Base-by-base conservation (phyloP, 768 basidiomycete genomes). In the Leccinum aurantiacum region DNA sequence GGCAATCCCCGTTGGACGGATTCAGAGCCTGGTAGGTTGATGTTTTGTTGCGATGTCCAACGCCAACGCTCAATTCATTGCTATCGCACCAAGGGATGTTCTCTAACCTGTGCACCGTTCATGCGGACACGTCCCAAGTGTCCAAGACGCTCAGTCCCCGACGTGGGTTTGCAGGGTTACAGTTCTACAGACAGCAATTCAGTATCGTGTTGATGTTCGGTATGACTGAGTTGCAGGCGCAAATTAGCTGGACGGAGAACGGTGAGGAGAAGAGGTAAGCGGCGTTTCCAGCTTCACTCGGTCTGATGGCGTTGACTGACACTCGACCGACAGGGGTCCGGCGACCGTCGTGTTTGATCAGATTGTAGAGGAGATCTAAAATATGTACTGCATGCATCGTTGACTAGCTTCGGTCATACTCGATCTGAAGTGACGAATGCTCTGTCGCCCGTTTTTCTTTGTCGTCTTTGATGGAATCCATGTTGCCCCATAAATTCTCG, bases 161-260 rank as follows among this genome's bases (percentile, higher is more conserved):
- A n/a, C 69, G 65, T 8, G 64, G 70, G 46, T 74, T 67, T 33
- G 72, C 68, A 4, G 68, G 67, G 10, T 31, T 73, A 8, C 66
- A 71, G 54, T 77, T 72, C 22, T 74, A 69, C 54, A 64, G 63
- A 46, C 71, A 70, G 41, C 60, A 69, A 10, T 82, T 76, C 56
- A 74, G 77, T 13, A 68, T 83, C 25, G 71, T 80, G 37, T 61
- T 83, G 54, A 73, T 71, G 54, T 78, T 80, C 44, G 82, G 82
- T 0, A 50, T 76, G 44, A 79, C 81, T 0, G 81, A 83, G 53
- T 52, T 82, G n/a, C 76, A 79, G 56, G 80, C 80, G 0, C 77
- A 80, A 46, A 73, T 81, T 17, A 66, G 71, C 9, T 83, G 82
- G 82, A 69, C 61, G 48, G 80, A 82, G 54, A 62, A 75, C 50